Base-by-base conservation (phyloP, 441 rosid genomes). In the Cnidoscolus chayamansa region DNA sequence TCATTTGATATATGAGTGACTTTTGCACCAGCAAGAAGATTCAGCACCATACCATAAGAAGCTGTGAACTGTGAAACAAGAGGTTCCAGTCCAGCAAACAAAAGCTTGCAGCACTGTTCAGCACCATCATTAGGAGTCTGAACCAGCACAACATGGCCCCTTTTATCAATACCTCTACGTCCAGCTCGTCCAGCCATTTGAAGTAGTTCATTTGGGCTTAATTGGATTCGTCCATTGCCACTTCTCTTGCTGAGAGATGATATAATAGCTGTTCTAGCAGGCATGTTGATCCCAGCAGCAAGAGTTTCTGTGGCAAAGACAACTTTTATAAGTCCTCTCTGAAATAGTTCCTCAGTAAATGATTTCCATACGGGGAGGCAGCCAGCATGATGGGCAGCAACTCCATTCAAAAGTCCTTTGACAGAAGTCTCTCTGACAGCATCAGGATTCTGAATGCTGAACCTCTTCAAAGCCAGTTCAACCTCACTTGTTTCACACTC, bases 151-250 rank as follows among this genome's bases (percentile, higher is more conserved):
- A 89, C 96, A 75, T 92, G 86, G 47, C 99, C 99, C 80, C 78
- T 85, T 73, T 87, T 83, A 80, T 94, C 99, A 75, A 88, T 92
- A 64, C 98, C 98, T 82, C 97, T 87, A 58, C 97, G 97, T 71
- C 99, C 99, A 78, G 98, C 97, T 73, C 99, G 96, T 11, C 99
- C 99, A 0, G 99, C 98, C 99, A 94, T 92, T 80, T 92, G 99
- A 76, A 89, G 87, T 78, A 90, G 77, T 75, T 94, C 98, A 68
- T 90, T 94, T 31, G 99, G 85, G 83, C 89, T 89, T 80, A 92
- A 84, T 62, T 83, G 86, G 68, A 86, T 81, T 10, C 92, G 90
- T 50, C 92, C 99, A 62, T 62, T 85, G 76, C 87, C 84, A 71
- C 81, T 89, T 83, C 96, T 87, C 81, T 86, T 90, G 73, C 90